Conservation (phyloP, 345 rosid species). For the Corchorus olitorius region DNA sequence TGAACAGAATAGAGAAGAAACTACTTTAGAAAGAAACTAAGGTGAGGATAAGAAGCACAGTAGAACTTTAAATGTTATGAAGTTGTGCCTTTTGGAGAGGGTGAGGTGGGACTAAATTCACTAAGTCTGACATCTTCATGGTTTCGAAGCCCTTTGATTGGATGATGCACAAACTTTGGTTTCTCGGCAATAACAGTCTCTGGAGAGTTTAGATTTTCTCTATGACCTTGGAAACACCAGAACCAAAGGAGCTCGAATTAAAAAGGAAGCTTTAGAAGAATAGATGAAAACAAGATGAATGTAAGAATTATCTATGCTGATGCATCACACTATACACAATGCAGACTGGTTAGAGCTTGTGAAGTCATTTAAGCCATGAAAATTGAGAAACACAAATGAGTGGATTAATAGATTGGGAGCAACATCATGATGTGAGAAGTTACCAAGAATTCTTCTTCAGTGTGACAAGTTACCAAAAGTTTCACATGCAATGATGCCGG, state of each 20-base stretch:
- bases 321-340: not conserved
- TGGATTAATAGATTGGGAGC: slow-evolving; percentile 1
- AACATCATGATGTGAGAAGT: not conserved
- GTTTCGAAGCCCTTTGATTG: slow-evolving; percentile 48
- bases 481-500: not conserved
- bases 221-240: slow-evolving; percentile 37
- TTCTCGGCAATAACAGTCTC: slow-evolving; percentile 37
- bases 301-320: slow-evolving; percentile 1
- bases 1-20: slow-evolving; percentile 23
- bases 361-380: slow-evolving; percentile 3
- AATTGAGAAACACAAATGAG: not conserved
- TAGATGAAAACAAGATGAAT: not conserved
- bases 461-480: slow-evolving; percentile 3
- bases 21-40: slow-evolving; percentile 5
- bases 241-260: not conserved
- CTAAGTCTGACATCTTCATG: slow-evolving; percentile 37
- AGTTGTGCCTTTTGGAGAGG: slow-evolving; percentile 57
- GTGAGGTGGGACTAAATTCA: slow-evolving; percentile 39
- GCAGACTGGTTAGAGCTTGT: not conserved
- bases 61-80: slow-evolving; percentile 23
- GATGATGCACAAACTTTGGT: slow-evolving; percentile 39
- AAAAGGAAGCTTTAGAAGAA: not conserved
- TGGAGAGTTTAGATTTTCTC: slow-evolving; percentile 36
- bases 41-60: slow-evolving; percentile 10
- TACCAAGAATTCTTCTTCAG: slow-evolving; percentile 6